Evolutionary conservation across 2,329 filamentous ascomycete species (phyloP), one percentile per base, ranked within the genome.

Genomic region (Westerdykella aurantiaca): DNA sequence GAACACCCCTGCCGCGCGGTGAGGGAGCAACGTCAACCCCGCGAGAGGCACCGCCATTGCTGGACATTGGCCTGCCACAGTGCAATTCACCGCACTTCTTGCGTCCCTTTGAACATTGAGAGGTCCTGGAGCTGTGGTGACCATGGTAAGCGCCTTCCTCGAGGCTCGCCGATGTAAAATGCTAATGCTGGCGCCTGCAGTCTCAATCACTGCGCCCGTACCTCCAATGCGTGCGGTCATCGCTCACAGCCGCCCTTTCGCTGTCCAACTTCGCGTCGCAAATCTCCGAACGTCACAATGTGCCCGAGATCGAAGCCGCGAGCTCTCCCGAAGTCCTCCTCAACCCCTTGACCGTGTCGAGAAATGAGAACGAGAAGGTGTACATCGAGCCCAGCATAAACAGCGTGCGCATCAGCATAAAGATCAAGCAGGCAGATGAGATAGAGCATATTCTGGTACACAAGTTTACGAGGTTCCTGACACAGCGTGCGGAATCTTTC

Each of bases 351-450:
- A 89, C 85, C 22, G 82, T 98, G 56, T 86, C 91, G 51, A 83
- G 93, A 52, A 98, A 98, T 71, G 90, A 97, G 72, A 95, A 96
- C 68, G 93, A 98, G 78, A 84, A 86, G 58, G 91, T 98, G 55
- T 76, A 95, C 49, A 95, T 97, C 66, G 91, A 97, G 74, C 90
- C 93, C 42, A 93, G 87, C 69, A 85, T 97, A 73, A 98, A 98
- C 79, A 94, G 87, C 56, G 86, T 98, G 56, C 85, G 93, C 57
- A 86, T 98, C 63, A 95, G 88, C 79, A 95, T 98, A 74, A 88
- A 91, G 77, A 96, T 98, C 71, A 98, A 98, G 75, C 93, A 98
- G 76, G 93, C 93, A 50, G 93, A 98, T 69, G 93, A 98, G 74
- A 98, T 97, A 61, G 93, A 98, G 71, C 82, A 94, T 67, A 97